These are phyloP conservation scores for Psilocybe cubensis DNA, from an alignment of 768 basidiomycete species.

Conservation along the genomic window DNA sequence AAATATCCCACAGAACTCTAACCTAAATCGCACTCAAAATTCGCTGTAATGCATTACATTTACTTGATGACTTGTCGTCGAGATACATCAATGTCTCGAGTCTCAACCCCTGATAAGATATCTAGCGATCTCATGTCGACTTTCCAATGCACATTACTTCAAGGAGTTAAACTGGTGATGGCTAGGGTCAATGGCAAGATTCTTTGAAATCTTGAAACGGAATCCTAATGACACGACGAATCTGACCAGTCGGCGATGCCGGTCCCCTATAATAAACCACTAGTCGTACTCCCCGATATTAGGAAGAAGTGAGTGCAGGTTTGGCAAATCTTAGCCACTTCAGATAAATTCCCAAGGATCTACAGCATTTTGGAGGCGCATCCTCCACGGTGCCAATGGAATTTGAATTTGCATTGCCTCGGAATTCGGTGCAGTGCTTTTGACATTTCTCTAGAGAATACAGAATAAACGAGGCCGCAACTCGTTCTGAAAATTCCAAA, in stretches of 20 bases:
- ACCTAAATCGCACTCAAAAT: not conserved
- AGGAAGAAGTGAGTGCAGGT: not conserved
- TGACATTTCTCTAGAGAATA: too few species aligned
- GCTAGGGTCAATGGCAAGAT: not conserved
- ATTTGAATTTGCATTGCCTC: too few species aligned
- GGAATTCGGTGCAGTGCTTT: too few species aligned
- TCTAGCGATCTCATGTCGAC: not conserved
- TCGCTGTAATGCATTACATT: not conserved
- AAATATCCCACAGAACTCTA: not conserved
- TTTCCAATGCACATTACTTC: not conserved
- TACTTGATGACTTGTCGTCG: constrained; percentile 1
- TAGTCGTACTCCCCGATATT: not conserved
- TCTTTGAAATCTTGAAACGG: not conserved
- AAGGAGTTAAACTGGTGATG: not conserved
- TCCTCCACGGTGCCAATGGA: not conserved
- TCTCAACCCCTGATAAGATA: constrained; percentile 4
- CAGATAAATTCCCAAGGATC: not conserved
- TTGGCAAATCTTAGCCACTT: not conserved
- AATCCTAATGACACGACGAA: not conserved
- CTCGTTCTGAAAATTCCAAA: not conserved
- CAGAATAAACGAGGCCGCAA: not conserved
- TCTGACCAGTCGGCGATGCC: not conserved
- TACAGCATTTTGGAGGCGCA: not conserved
- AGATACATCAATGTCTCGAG: constrained; percentile 6
- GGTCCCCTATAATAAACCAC: not conserved